Percentiles rank a stretch among this genome's conserved stretches.
phyloP scores from a whole-genome alignment of 2,329 filamentous ascomycete genomes.

The Diaporthe citri region DNA sequence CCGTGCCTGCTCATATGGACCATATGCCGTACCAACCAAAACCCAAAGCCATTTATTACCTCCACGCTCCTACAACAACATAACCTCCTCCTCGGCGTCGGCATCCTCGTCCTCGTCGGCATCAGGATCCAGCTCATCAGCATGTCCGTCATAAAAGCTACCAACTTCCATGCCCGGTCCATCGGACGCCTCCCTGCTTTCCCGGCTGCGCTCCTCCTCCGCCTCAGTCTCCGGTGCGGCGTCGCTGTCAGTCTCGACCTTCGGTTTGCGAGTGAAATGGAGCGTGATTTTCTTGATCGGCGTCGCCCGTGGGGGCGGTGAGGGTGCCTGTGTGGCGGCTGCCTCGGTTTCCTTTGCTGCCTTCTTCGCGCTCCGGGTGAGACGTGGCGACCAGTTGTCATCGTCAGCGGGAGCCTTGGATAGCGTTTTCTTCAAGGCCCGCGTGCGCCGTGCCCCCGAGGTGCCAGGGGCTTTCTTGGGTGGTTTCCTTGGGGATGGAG shows the following conservation, averaged over 20 bases:
- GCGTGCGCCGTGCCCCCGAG: background rate
- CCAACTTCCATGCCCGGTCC: background rate
- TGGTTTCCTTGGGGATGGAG: background rate
- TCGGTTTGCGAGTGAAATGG: background rate
- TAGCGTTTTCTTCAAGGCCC: too few relatives aligned
- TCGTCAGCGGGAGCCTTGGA: background rate
- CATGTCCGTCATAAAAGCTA: background rate
- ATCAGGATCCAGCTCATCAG: background rate
- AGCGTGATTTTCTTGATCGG: constrained; percentile 19
- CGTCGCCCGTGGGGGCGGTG: background rate
- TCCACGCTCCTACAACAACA: background rate
- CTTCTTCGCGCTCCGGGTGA: background rate
- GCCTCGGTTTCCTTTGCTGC: background rate
- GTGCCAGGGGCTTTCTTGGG: background rate
- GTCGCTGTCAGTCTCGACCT: background rate
- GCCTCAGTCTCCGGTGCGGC: background rate
- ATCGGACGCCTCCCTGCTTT: background rate
- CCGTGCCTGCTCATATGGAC: background rate
- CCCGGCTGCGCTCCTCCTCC: background rate
- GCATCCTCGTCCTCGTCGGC: background rate
- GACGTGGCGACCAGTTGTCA: background rate
- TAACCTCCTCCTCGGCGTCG: constrained; percentile 22
- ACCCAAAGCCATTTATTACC: background rate
- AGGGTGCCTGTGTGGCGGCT: background rate
- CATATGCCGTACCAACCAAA: background rate